These are phyloP conservation scores for Paramecium sonneborni DNA, from an alignment of 73 alveolate species.

Conservation along the genomic window DNA sequence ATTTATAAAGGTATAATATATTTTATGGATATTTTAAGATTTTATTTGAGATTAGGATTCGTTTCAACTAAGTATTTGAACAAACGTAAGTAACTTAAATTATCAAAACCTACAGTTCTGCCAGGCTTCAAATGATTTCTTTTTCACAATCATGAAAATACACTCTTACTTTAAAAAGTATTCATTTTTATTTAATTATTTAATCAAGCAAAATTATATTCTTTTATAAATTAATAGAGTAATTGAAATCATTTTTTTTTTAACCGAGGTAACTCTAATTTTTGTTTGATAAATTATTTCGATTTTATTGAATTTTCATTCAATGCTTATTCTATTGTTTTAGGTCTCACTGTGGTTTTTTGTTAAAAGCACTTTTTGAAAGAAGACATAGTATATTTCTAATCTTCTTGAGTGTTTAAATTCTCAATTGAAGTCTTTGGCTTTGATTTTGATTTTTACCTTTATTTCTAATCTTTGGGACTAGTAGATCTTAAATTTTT, in stretches of 20 bases:
- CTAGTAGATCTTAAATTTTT: background rate
- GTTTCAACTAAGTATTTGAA: constrained; percentile 22
- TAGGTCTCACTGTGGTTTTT: background rate
- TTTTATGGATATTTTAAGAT: background rate
- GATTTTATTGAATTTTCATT: background rate
- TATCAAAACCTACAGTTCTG: background rate
- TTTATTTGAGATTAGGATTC: constrained; percentile 21
- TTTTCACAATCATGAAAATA: background rate
- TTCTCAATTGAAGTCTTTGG: constrained; percentile 17
- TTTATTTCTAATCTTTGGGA: background rate
- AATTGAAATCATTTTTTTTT: constrained; percentile 11
- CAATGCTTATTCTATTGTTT: background rate
- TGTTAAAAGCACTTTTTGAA: background rate
- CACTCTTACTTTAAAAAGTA: background rate
- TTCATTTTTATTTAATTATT: too few species aligned
- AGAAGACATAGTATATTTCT: background rate
- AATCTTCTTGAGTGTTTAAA: background rate
- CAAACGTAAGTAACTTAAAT: background rate
- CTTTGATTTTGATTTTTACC: background rate
- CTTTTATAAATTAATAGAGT: background rate
- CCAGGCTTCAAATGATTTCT: constrained; percentile 18
- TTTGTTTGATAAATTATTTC: background rate
- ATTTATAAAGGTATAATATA: background rate
- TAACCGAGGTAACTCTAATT: constrained; percentile 13
- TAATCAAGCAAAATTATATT: background rate